These are phyloP conservation scores for Penicillium daleae DNA, from an alignment of 495 filamentous ascomycete species.

Conservation along the genomic window DNA sequence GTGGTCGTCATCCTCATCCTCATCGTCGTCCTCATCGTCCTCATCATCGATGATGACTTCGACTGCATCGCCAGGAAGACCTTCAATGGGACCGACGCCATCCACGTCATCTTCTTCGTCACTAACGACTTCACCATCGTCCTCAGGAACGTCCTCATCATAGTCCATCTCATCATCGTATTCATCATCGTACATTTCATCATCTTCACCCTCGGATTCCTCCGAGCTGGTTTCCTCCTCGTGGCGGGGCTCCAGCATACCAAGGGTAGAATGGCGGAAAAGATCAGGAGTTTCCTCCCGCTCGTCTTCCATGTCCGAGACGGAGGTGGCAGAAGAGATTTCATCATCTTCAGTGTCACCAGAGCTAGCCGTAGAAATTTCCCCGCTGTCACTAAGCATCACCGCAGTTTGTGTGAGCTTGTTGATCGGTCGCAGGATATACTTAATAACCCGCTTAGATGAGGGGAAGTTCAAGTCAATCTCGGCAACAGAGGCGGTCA, in stretches of 20 bases:
- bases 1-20: slow-evolving; percentile 64
- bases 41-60: slow-evolving; percentile 85
- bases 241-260: slow-evolving; percentile 86
- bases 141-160: slow-evolving; percentile 72
- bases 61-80: slow-evolving; percentile 77
- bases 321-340: slow-evolving; percentile 84
- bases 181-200: slow-evolving; percentile 84
- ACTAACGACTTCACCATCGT: slow-evolving; percentile 84
- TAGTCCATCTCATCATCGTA: slow-evolving; percentile 92
- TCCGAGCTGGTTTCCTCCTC: slow-evolving; percentile 72
- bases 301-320: slow-evolving; percentile 83
- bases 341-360: slow-evolving; percentile 83
- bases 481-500: slow-evolving; percentile 92
- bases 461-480: slow-evolving; percentile 94
- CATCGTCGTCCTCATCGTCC: slow-evolving; percentile 67
- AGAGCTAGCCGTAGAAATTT: slow-evolving; percentile 59
- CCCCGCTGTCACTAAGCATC: slow-evolving; percentile 75
- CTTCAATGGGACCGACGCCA: slow-evolving; percentile 83
- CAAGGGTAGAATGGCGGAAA: slow-evolving; percentile 92
- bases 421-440: slow-evolving; percentile 88
- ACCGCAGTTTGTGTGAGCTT: slow-evolving; percentile 86
- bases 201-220: slow-evolving; percentile 70
- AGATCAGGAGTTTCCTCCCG: slow-evolving; percentile 97
- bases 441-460: slow-evolving; percentile 91
- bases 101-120: slow-evolving; percentile 87